Percentiles rank a stretch among this genome's conserved stretches.
These are phyloP conservation scores for Xylariomycetidae sp. DNA, from an alignment of 2,329 filamentous ascomycete species.

Conservation along the genomic window DNA sequence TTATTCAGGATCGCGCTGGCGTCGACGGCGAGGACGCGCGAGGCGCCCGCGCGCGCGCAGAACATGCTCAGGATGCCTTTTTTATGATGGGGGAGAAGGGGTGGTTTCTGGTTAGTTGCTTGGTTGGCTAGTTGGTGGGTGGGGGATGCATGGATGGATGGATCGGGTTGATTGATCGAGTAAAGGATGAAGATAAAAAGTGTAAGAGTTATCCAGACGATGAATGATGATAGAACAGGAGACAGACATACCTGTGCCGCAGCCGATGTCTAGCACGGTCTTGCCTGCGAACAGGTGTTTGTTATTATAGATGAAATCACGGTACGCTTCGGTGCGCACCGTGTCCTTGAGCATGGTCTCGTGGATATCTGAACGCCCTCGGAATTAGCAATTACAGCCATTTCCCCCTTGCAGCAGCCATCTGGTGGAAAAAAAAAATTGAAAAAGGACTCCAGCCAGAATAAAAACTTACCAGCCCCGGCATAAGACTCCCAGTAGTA, in stretches of 20 bases:
- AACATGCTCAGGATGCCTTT: slow-evolving; percentile 90
- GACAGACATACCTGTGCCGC: slow-evolving; percentile 55
- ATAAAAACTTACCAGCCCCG: slow-evolving; percentile 45
- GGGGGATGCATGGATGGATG: background rate
- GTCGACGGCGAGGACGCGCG: slow-evolving; percentile 84
- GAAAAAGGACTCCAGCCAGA: background rate
- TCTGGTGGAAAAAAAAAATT: background rate
- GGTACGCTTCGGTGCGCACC: slow-evolving; percentile 84
- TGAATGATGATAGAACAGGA: background rate
- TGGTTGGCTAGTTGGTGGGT: background rate
- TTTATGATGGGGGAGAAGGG: too few relatives aligned
- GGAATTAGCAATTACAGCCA: too few relatives aligned
- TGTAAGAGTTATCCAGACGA: slow-evolving; percentile 13
- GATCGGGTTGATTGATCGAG: background rate
- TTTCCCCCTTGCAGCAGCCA: too few relatives aligned
- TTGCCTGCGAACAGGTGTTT: slow-evolving; percentile 83
- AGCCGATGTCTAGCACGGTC: slow-evolving; percentile 86
- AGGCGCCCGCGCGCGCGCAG: slow-evolving; percentile 83
- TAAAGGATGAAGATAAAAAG: background rate
- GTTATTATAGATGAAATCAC: slow-evolving; percentile 92
- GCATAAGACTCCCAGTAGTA: slow-evolving; percentile 61
- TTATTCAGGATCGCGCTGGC: slow-evolving; percentile 87
- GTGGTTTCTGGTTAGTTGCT: too few relatives aligned
- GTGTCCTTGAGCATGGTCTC: slow-evolving; percentile 93
- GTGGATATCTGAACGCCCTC: slow-evolving; percentile 89